Evolutionary conservation across 108 stramenopile genomes (phyloP).

Genomic region (Cyclotella cryptica): DNA sequence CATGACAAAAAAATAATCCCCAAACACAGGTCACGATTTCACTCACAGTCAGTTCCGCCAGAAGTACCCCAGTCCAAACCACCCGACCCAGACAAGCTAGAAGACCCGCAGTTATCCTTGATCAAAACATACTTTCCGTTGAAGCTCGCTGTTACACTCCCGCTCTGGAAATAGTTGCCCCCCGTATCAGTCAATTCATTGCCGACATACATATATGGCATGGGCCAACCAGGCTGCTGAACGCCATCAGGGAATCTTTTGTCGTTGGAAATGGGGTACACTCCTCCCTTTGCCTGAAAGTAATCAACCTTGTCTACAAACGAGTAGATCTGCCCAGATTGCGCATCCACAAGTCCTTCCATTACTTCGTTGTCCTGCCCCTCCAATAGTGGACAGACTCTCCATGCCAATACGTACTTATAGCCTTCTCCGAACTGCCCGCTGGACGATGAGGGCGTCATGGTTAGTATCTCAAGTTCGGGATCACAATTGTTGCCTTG

Average conservation of each 20-base stretch:
- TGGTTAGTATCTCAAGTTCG: conserved; percentile 22
- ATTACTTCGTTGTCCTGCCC: conserved; percentile 5
- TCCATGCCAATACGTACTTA: conserved; percentile 23
- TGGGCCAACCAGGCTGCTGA: conserved; percentile 33
- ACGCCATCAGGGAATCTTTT: conserved; percentile 11
- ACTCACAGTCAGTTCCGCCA: conserved; percentile 21
- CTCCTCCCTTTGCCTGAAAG: conserved; percentile 32
- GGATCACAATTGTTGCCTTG: conserved; percentile 3
- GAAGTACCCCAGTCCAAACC: conserved; percentile 24
- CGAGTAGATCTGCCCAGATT: conserved; percentile 8
- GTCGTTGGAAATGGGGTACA: conserved; percentile 38
- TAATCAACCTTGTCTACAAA: conserved; percentile 30
- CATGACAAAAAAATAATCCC: neutral
- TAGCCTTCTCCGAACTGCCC: conserved; percentile 14
- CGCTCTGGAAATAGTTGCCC: conserved; percentile 10
- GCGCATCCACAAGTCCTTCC: conserved; percentile 29
- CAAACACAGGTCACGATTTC: neutral
- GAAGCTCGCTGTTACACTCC: conserved; percentile 15
- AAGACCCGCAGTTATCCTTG: conserved; percentile 16
- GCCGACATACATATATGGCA: conserved; percentile 39
- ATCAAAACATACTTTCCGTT: conserved; percentile 14
- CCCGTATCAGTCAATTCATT: conserved; percentile 5
- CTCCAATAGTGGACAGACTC: conserved; percentile 27
- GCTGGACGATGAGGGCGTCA: neutral
- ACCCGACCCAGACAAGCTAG: neutral